phyloP scores from a whole-genome alignment of 768 basidiomycete species.

The Serendipita indica region DNA sequence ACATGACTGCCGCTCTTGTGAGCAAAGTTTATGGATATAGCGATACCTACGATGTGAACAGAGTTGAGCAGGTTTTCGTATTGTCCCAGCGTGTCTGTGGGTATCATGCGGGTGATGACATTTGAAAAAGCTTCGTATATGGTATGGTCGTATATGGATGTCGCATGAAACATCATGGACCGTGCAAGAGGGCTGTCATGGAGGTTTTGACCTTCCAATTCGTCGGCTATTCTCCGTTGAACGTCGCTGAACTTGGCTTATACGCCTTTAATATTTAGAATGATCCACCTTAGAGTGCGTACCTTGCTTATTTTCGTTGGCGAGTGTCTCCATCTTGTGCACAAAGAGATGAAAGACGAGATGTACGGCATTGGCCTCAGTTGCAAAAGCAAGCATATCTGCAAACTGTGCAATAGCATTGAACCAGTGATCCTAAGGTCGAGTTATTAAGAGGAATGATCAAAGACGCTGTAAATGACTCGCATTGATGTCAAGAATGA shows the following conservation, averaged over 20 bases:
- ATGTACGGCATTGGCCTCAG: not conserved
- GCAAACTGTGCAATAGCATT: conserved; percentile 4
- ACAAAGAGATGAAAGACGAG: conserved; percentile 5
- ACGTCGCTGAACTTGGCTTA: not conserved
- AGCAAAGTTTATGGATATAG: not conserved
- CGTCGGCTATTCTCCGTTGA: conserved; percentile 3
- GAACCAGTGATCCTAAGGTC: conserved; percentile 7
- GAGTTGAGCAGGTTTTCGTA: conserved; percentile 8
- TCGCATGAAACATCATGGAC: not conserved
- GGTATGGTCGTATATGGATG: conserved; percentile 1
- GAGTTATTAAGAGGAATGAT: not conserved
- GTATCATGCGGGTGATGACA: not conserved
- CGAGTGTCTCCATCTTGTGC: conserved; percentile 8
- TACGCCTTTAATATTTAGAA: too few relatives aligned
- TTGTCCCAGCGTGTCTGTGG: not conserved
- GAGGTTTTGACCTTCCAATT: not conserved
- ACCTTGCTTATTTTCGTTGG: conserved; percentile 1
- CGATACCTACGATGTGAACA: conserved; percentile 1
- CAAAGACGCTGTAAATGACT: not conserved
- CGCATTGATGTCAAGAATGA: conserved; percentile 5
- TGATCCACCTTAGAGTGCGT: not conserved
- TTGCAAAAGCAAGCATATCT: not conserved
- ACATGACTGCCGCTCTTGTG: not conserved
- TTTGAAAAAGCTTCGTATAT: conserved; percentile 6
- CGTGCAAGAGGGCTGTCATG: not conserved